These are phyloP conservation scores for Termitomyces sp. DNA, from an alignment of 1,284 basidiomycete species.

Conservation along the genomic window DNA sequence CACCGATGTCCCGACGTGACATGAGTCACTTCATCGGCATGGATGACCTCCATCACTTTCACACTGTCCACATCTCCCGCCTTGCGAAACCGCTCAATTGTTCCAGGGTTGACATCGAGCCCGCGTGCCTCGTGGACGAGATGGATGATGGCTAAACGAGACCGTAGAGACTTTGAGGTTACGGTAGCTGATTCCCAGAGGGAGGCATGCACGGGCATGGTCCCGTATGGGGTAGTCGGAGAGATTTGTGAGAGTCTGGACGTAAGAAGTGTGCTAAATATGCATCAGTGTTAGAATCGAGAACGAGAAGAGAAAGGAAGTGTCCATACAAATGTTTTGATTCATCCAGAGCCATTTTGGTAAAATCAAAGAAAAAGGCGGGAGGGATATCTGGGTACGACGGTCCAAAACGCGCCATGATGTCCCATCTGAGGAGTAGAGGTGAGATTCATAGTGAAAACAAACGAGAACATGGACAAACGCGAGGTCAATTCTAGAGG, in stretches of 20 bases:
- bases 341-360: conserved; percentile 83
- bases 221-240: conserved; percentile 71
- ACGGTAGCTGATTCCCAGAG: conserved; percentile 81
- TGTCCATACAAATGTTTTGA: conserved; percentile 63
- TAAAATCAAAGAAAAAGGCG: conserved; percentile 76
- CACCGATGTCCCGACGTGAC: conserved; percentile 82
- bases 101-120: conserved; percentile 82
- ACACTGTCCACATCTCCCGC: conserved; percentile 73
- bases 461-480: conserved; percentile 31
- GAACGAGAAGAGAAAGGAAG: not conserved
- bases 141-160: conserved; percentile 84
- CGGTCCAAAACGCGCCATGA: conserved; percentile 76
- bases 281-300: not conserved
- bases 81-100: conserved; percentile 72
- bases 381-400: conserved; percentile 55
- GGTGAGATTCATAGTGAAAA: not conserved
- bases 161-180: conserved; percentile 67
- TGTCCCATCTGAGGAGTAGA: conserved; percentile 60
- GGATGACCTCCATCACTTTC: conserved; percentile 69
- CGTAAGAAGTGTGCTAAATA: conserved; percentile 45
- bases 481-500: conserved; percentile 69
- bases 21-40: conserved; percentile 82
- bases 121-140: conserved; percentile 88
- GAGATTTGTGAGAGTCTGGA: conserved; percentile 59
- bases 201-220: conserved; percentile 67